A percentile compares a stretch with the other conserved stretches of the same genome.
These are phyloP conservation scores for Amaranthus hypochondriacus DNA, from an alignment of 148 eudicot genomes.

Conservation along the genomic window DNA sequence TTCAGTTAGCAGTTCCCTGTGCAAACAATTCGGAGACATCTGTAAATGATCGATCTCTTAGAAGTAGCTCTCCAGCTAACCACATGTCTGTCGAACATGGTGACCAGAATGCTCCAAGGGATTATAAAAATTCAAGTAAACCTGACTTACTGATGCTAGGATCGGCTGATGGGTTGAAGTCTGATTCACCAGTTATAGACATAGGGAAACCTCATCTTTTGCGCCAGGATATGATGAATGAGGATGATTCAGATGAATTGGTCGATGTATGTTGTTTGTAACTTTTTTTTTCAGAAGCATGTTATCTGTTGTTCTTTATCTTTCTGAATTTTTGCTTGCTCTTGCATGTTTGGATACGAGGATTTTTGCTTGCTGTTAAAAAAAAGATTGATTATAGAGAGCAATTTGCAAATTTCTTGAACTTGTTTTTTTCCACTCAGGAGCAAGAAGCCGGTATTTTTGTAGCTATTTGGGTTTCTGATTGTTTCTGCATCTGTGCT, in stretches of 20 bases:
- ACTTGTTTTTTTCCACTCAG: no score
- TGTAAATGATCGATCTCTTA: slow-evolving; percentile 19
- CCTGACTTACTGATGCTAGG: slow-evolving; percentile 3
- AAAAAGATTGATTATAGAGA: no score
- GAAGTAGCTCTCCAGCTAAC: slow-evolving; percentile 2
- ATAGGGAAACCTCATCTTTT: slow-evolving; percentile 21
- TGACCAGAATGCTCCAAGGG: not conserved
- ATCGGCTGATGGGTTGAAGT: slow-evolving; percentile 19
- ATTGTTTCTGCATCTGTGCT: no score
- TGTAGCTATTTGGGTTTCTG: no score
- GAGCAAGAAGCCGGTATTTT: no score
- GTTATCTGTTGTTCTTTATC: not conserved
- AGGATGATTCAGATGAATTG: slow-evolving; percentile 28
- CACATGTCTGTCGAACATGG: slow-evolving; percentile 14
- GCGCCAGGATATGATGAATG: slow-evolving; percentile 13
- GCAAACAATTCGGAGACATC: slow-evolving; percentile 20
- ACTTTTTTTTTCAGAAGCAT: not conserved
- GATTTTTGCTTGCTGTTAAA: no score
- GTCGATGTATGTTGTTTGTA: slow-evolving; percentile 37
- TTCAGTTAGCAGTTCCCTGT: slow-evolving; percentile 25
- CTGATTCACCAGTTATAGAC: slow-evolving; percentile 10
- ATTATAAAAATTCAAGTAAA: slow-evolving; percentile 13
- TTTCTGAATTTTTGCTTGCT: not conserved
- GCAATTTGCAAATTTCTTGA: no score
- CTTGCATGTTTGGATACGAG: no score